These are phyloP conservation scores for Galerina sulciceps DNA, from an alignment of 768 basidiomycete genomes.

Conservation along the genomic window DNA sequence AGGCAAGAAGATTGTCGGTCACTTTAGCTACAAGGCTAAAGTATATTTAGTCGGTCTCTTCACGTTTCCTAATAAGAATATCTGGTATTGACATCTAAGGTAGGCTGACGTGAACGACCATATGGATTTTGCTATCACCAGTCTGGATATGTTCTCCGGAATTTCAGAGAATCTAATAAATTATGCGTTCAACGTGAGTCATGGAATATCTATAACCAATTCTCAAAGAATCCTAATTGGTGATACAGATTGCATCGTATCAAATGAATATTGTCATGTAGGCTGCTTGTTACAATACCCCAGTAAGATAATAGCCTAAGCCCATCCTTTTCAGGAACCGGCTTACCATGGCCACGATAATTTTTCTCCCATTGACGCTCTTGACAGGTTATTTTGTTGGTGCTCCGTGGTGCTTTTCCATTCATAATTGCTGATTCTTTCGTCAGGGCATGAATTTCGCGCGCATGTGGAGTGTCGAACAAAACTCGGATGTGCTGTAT, in stretches of 20 bases:
- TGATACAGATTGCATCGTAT: constrained; percentile 57
- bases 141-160: constrained; percentile 69
- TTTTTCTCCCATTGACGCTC: constrained; percentile 71
- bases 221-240: not conserved
- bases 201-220: constrained; percentile 2
- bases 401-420: constrained; percentile 17
- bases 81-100: not conserved
- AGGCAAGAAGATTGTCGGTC: constrained; percentile 39
- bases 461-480: constrained; percentile 51
- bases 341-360: constrained; percentile 69
- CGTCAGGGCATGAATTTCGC: constrained; percentile 74
- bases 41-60: constrained; percentile 58
- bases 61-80: not conserved
- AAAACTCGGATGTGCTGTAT: constrained; percentile 50
- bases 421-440: not conserved
- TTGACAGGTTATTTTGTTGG: constrained; percentile 77
- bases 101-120: constrained; percentile 77
- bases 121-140: constrained; percentile 68
- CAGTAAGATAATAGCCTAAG: not conserved
- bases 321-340: constrained; percentile 48
- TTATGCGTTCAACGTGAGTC: constrained; percentile 69
- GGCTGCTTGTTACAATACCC: constrained; percentile 17
- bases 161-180: constrained; percentile 71
- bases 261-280: constrained; percentile 72
- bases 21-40: constrained; percentile 66